Conservation (phyloP, 352 stramenopile species). For the Phytophthora cactorum region DNA sequence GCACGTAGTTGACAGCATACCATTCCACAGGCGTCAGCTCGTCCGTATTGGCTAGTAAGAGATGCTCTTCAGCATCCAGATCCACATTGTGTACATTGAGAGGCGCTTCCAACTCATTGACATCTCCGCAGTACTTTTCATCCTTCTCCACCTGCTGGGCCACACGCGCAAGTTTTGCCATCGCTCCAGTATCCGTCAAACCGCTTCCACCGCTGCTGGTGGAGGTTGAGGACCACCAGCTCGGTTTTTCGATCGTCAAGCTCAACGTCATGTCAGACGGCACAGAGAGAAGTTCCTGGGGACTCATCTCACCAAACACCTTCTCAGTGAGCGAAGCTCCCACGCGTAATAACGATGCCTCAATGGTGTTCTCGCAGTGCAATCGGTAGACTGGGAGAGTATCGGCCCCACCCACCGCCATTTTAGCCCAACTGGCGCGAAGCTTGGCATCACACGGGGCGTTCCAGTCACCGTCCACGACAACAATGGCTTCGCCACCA, state of each 20-base stretch:
- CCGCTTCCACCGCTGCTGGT: constrained; percentile 42
- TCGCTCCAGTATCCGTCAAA: constrained; percentile 27
- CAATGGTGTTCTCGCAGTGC: constrained; percentile 83
- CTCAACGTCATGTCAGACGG: constrained; percentile 47
- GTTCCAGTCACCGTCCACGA: constrained; percentile 87
- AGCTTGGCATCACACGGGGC: constrained; percentile 82
- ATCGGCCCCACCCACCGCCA: constrained; percentile 52
- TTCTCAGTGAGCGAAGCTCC: constrained; percentile 81
- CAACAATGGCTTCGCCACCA: constrained; percentile 76
- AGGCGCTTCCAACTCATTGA: constrained; percentile 47
- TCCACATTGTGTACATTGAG: constrained; percentile 72
- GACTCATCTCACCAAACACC: constrained; percentile 78
- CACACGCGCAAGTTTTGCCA: constrained; percentile 37
- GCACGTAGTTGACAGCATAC: constrained; percentile 84
- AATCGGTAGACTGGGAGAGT: constrained; percentile 75
- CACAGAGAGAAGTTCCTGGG: constrained; percentile 71
- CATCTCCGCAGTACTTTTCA: constrained; percentile 56
- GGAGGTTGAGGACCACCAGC: constrained; percentile 64
- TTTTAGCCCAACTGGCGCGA: constrained; percentile 78
- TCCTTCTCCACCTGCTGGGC: constrained; percentile 47
- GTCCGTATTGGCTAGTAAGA: constrained; percentile 83
- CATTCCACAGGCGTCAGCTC: constrained; percentile 86
- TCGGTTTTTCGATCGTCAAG: constrained; percentile 65
- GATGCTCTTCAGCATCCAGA: constrained; percentile 80
- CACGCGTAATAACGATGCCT: constrained; percentile 74